Evolutionary conservation across 2,329 filamentous ascomycete genomes (phyloP).

Genomic region (Pseudocercospora fuligena): DNA sequence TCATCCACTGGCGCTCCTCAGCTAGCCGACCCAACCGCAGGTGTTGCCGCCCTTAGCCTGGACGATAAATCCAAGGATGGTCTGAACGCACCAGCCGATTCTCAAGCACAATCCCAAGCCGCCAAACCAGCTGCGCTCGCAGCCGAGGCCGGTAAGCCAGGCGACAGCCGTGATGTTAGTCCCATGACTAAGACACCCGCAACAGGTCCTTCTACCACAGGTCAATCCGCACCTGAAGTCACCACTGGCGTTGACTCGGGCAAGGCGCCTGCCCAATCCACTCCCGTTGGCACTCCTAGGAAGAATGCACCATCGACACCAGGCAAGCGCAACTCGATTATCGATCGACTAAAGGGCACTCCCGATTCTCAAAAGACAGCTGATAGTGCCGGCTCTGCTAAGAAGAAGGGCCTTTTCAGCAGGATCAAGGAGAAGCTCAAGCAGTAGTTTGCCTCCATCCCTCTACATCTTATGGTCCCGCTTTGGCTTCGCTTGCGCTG

Average conservation of each 20-base stretch:
- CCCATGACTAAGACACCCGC: slow-evolving; percentile 46
- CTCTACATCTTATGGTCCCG: slow-evolving; percentile 8
- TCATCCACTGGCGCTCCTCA: slow-evolving; percentile 37
- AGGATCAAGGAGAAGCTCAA: slow-evolving; percentile 56
- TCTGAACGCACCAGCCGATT: slow-evolving; percentile 45
- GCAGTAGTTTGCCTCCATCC: slow-evolving; percentile 26
- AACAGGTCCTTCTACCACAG: slow-evolving; percentile 21
- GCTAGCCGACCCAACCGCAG: slow-evolving; percentile 34
- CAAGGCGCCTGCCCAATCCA: slow-evolving; percentile 34
- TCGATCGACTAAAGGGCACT: slow-evolving; percentile 41
- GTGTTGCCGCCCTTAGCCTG: slow-evolving; percentile 34
- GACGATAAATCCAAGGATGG: slow-evolving; percentile 32
- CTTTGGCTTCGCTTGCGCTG: slow-evolving; percentile 1
- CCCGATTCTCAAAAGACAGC: slow-evolving; percentile 46
- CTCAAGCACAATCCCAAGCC: slow-evolving; percentile 24
- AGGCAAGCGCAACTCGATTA: slow-evolving; percentile 36
- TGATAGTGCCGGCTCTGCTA: slow-evolving; percentile 46
- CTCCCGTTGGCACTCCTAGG: slow-evolving; percentile 36
- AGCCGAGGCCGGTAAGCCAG: slow-evolving; percentile 23
- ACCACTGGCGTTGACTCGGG: slow-evolving; percentile 47
- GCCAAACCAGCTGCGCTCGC: slow-evolving; percentile 19
- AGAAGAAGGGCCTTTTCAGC: slow-evolving; percentile 55
- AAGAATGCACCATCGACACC: slow-evolving; percentile 33
- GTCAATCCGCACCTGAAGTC: slow-evolving; percentile 46
- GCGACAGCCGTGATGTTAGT: slow-evolving; percentile 48